Evolutionary conservation across 2,329 filamentous ascomycete genomes (phyloP), one percentile per base, ranked within the genome.

Genomic region (Aplosporella prunicola): DNA sequence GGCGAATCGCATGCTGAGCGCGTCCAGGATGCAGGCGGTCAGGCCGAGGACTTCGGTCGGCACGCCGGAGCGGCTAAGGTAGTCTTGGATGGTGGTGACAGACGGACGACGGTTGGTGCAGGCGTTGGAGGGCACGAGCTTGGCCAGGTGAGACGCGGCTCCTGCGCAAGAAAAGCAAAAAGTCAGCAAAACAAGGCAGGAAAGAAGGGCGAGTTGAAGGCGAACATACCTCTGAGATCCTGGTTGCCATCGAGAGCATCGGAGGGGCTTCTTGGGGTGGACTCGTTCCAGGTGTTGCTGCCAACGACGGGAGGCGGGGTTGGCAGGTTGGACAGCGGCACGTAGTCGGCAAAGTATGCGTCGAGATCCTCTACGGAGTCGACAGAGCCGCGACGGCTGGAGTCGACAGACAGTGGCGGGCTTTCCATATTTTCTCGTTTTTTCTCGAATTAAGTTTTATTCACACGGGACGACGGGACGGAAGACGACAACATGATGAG

Each of bases 331-430:
- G 58, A 61, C 26, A 61, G 47, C 31, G 58, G 58, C 17, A 57
- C 53, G 30, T 56, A 62, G 37, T 44, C 55, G 26, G 55, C 58
- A 44, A 62, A 58, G 47, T 60, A 62, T 39, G 44, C 45, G 31
- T 62, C 60, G 45, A 61, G 39, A 41, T 60, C 56, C 37, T 59
- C 58, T 39, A 58, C 53, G 30, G 56, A 56, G 46, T 45, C 58
- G 51, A 43, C 34, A 28, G 40, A 44, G 35, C 23, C 33, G 18
- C 39, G 27, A 18, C 39, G 39, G 39, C 33, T 36, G 5, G 35
- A 39, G 29, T n/a, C 27, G 17, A 30, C 20, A 18, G 39, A 39
- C 15, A 36, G 11, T 23, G 40, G 39, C n/a, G 42, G 42, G 24
- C 31, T 42, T n/a, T 44, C 31, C 42, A 44, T 44, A n/a, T n/a